These are phyloP conservation scores for Pestalotiopsis sp. DNA, from an alignment of 2,329 filamentous ascomycete species.

Conservation along the genomic window DNA sequence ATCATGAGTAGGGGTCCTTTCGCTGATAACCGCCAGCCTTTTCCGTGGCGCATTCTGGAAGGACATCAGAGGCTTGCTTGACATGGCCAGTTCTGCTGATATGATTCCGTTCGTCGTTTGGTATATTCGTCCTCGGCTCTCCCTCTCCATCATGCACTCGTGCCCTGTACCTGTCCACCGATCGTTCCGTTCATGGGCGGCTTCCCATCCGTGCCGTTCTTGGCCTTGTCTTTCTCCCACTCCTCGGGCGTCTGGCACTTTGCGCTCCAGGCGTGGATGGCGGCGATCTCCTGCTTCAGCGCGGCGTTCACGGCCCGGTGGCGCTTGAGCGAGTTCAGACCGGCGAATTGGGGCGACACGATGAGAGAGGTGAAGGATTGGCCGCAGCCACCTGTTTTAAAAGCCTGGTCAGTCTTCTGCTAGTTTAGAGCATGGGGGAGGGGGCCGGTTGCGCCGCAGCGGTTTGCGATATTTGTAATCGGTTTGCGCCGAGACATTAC, in stretches of 20 bases:
- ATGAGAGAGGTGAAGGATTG: conserved; percentile 63
- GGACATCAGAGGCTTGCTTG: too few relatives aligned
- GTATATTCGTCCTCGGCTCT: neutral
- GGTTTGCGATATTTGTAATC: neutral
- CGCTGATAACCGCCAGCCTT: too few relatives aligned
- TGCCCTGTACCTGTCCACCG: conserved; percentile 41
- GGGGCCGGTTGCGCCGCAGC: neutral
- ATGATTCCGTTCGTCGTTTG: neutral
- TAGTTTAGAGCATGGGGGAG: neutral
- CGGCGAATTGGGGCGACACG: conserved; percentile 68
- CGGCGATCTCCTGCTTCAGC: conserved; percentile 84
- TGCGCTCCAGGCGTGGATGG: conserved; percentile 93
- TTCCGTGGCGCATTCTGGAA: too few relatives aligned
- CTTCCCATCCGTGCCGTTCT: conserved; percentile 21
- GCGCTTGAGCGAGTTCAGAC: conserved; percentile 77
- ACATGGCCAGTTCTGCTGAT: neutral
- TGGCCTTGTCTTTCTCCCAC: conserved; percentile 68
- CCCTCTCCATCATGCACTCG: neutral
- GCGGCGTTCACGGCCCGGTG: conserved; percentile 84
- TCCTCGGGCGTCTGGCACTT: conserved; percentile 92
- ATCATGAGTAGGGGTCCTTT: too few relatives aligned
- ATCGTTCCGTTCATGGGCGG: conserved; percentile 48
- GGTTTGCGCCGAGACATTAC: neutral
- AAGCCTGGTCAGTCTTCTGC: neutral
- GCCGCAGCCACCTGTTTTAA: conserved; percentile 58